These are phyloP conservation scores for Cutaneotrichosporon sp. DNA, from an alignment of 1,284 basidiomycete genomes.

Conservation along the genomic window DNA sequence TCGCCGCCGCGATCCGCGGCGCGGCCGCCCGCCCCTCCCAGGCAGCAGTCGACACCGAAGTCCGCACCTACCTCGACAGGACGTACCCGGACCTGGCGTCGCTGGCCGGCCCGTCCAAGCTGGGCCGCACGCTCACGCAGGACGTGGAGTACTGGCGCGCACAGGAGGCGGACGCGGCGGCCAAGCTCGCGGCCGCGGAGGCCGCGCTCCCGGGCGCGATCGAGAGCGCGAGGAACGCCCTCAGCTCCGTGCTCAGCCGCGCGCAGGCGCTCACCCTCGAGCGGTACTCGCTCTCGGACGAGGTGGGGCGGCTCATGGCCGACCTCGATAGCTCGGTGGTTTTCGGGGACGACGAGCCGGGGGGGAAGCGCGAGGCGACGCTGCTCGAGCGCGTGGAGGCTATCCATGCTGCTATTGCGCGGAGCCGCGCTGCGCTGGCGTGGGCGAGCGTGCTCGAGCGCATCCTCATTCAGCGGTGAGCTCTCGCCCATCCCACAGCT, in stretches of 20 bases:
- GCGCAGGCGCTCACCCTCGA: slow-evolving; percentile 73
- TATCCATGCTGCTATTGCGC: slow-evolving; percentile 69
- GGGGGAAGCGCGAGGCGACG: slow-evolving; percentile 22
- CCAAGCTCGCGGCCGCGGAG: slow-evolving; percentile 34
- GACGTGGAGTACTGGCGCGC: slow-evolving; percentile 45
- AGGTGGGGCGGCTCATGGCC: slow-evolving; percentile 36
- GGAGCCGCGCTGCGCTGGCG: slow-evolving; percentile 69
- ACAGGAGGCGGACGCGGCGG: slow-evolving; percentile 23
- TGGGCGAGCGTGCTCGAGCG: slow-evolving; percentile 75
- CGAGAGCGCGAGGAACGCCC: slow-evolving; percentile 29
- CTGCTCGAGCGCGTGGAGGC: slow-evolving; percentile 66
- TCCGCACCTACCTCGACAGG: slow-evolving; percentile 36
- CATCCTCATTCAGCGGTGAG: slow-evolving; percentile 71
- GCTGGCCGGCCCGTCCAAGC: slow-evolving; percentile 19
- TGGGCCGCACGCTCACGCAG: slow-evolving; percentile 26
- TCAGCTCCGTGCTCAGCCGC: slow-evolving; percentile 56
- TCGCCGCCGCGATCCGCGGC: slow-evolving; percentile 12
- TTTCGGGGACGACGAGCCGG: slow-evolving; percentile 9
- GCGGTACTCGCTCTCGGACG: slow-evolving; percentile 61
- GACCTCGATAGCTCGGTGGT: slow-evolving; percentile 29
- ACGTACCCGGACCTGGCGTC: slow-evolving; percentile 36
- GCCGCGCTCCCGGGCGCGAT: slow-evolving; percentile 35
- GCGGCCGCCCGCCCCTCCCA: slow-evolving; percentile 20
- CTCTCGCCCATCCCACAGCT: slow-evolving; percentile 19
- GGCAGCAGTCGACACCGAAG: slow-evolving; percentile 18